A percentile compares a stretch with the other conserved stretches of the same genome.
Evolutionary conservation across 2,329 filamentous ascomycete species (phyloP).

Genomic region (Ophiostoma montium): DNA sequence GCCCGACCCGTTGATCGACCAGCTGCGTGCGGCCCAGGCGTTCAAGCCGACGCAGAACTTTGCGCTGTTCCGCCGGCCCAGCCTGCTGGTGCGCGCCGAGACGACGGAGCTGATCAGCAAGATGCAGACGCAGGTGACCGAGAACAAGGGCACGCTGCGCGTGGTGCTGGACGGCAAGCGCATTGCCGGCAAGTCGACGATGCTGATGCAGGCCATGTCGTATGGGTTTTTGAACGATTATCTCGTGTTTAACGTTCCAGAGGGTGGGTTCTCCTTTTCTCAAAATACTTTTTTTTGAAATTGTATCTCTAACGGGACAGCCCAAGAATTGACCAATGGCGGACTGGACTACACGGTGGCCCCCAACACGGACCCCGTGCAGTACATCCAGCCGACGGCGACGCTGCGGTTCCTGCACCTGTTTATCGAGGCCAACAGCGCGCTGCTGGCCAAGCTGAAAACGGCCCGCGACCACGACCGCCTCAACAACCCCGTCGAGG

Average conservation of each 20-base stretch:
- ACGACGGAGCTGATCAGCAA: slow-evolving; percentile 55
- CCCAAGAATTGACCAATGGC: slow-evolving; percentile 66
- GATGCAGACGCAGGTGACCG: slow-evolving; percentile 39
- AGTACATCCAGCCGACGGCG: slow-evolving; percentile 70
- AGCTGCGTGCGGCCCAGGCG: slow-evolving; percentile 68
- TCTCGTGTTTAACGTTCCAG: slow-evolving; percentile 79
- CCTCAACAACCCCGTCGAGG: slow-evolving; percentile 45
- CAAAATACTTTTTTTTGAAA: too few relatives aligned
- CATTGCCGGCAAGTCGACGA: slow-evolving; percentile 72
- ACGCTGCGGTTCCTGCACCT: slow-evolving; percentile 59
- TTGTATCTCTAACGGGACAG: slow-evolving; percentile 28
- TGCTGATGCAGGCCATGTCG: slow-evolving; percentile 70
- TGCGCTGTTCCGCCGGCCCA: slow-evolving; percentile 71
- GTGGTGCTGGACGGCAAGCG: slow-evolving; percentile 60
- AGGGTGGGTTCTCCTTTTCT: slow-evolving; percentile 44
- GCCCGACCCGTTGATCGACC: slow-evolving; percentile 57
- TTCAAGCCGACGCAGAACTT: slow-evolving; percentile 88
- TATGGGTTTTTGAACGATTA: slow-evolving; percentile 72
- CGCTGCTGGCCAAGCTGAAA: slow-evolving; percentile 41
- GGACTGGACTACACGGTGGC: slow-evolving; percentile 68
- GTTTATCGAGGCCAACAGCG: slow-evolving; percentile 57
- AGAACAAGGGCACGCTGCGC: slow-evolving; percentile 40
- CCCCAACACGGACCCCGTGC: slow-evolving; percentile 37
- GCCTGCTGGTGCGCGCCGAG: slow-evolving; percentile 64
- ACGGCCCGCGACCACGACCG: slow-evolving; percentile 27